Evolutionary conservation across 2,329 filamentous ascomycete genomes (phyloP), one percentile per base, ranked within the genome.

Genomic region (Sporothrix inflata): DNA sequence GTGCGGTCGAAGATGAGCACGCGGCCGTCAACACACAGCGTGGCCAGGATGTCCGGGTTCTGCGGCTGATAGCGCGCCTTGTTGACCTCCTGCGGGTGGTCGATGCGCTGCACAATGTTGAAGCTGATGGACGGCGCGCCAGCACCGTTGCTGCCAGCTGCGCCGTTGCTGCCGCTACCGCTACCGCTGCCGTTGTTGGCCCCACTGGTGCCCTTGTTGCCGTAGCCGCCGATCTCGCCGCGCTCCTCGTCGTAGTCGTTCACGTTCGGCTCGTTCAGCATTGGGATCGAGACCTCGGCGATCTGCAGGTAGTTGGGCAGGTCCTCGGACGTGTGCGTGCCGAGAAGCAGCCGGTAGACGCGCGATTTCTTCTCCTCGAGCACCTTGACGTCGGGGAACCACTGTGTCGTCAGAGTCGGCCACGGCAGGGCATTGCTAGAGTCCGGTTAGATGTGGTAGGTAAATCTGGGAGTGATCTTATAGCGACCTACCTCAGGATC

Each of bases 51-150:
- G 78, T 99, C 94, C 5, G 95, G 94, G 79, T 99, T 99, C 81
- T 98, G 95, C 14, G 96, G 96, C 82, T 98, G 94, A 80, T 98
- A 98, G 76, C 96, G 91, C 19, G 96, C 97, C 85, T 98, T 99
- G 87, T 99, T 99, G 80, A 99, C 94, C 82, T 99, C 96, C 75
- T 93, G 93, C 19, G 94, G 94, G 80, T 99, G 96, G 80, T 97
- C 92, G 80, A 99, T 99, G 82, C 93, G 96, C 82, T 99, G 96
- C 69, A 96, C 91, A 78, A 99, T 92, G 75, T 92, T 92, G 85
- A 97, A 97, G 78, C 93, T 94, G 81, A 98, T 91, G 55, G 89
- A 85, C 24, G 90, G 86, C 27, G 90, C 87, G 6, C 45, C 45
- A 4, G 60, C 38, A 2, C 60, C 60, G 60, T 65, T 65, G 60